Conservation (phyloP, 495 filamentous ascomycete species). For the Lophiotrema nucula region DNA sequence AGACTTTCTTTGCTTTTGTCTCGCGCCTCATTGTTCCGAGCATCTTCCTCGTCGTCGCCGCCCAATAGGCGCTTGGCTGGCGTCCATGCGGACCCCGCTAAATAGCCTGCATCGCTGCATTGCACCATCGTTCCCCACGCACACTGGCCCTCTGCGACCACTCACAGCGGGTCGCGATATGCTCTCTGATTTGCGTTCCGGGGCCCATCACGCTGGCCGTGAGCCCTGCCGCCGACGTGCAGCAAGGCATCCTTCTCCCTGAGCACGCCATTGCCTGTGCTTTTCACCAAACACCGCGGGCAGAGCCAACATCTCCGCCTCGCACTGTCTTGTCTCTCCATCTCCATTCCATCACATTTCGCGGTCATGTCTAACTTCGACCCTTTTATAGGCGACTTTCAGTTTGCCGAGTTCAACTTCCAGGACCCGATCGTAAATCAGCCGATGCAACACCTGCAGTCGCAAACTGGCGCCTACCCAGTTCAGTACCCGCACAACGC, state of each 20-base stretch:
- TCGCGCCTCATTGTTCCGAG: slow-evolving; percentile 10
- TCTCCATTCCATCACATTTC: slow-evolving; percentile 2
- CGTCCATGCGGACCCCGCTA: slow-evolving; percentile 27
- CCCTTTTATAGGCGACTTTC: slow-evolving; percentile 36
- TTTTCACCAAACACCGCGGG: background rate
- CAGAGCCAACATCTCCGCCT: background rate
- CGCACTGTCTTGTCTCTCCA: background rate
- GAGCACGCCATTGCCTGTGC: slow-evolving; percentile 40
- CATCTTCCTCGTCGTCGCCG: slow-evolving; percentile 4
- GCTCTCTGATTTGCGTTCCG: background rate
- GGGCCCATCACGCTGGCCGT: background rate
- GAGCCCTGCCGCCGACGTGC: background rate
- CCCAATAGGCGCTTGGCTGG: slow-evolving; percentile 9
- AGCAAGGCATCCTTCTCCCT: slow-evolving; percentile 4
- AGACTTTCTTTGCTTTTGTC: background rate
- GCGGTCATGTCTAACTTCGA: slow-evolving; percentile 34
- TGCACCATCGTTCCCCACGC: slow-evolving; percentile 22
- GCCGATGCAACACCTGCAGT: slow-evolving; percentile 48
- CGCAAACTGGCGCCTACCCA: slow-evolving; percentile 41
- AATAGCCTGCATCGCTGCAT: slow-evolving; percentile 11
- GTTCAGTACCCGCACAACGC: slow-evolving; percentile 39
- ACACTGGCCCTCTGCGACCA: slow-evolving; percentile 1
- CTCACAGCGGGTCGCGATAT: background rate
- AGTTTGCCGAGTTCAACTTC: slow-evolving; percentile 36
- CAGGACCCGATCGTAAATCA: slow-evolving; percentile 20